Evolutionary conservation across 768 basidiomycete genomes (phyloP).

Genomic region (Sarcodon sp.): DNA sequence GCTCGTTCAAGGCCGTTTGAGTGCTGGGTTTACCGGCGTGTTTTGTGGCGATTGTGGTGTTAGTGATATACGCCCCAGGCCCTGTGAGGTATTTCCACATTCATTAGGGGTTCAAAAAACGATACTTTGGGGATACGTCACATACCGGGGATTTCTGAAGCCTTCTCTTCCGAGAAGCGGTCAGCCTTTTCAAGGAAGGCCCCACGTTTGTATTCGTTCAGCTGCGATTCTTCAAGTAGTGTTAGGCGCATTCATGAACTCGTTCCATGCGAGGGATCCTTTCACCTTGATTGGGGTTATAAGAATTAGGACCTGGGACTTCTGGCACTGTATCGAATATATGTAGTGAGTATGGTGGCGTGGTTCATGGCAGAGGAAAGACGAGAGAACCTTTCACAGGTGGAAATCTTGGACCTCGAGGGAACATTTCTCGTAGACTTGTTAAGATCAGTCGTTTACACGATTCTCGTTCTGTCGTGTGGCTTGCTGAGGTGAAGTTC

Average conservation of each 20-base stretch:
- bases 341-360: not conserved
- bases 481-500: not conserved
- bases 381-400: slow-evolving; percentile 6
- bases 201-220: slow-evolving; percentile 42
- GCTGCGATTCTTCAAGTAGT: slow-evolving; percentile 22
- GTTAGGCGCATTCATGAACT: not conserved
- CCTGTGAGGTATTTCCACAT: slow-evolving; percentile 12
- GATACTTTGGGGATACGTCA: not conserved
- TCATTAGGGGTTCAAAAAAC: not conserved
- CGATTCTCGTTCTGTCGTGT: not conserved
- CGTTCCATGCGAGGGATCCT: not conserved
- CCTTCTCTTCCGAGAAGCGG: slow-evolving; percentile 33
- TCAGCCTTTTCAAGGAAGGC: slow-evolving; percentile 46
- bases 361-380: not conserved
- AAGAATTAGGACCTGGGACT: slow-evolving; percentile 38
- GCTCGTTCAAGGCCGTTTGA: slow-evolving; percentile 19
- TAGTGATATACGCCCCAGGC: slow-evolving; percentile 18
- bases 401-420: slow-evolving; percentile 33
- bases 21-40: slow-evolving; percentile 13
- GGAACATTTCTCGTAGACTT: slow-evolving; percentile 22
- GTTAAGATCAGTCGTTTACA: too few relatives aligned
- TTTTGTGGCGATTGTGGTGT: slow-evolving; percentile 12
- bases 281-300: slow-evolving; percentile 28
- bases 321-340: slow-evolving; percentile 24
- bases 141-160: slow-evolving; percentile 27